phyloP scores from a whole-genome alignment of 306 rosid species.

The Ochetophila trinervis region DNA sequence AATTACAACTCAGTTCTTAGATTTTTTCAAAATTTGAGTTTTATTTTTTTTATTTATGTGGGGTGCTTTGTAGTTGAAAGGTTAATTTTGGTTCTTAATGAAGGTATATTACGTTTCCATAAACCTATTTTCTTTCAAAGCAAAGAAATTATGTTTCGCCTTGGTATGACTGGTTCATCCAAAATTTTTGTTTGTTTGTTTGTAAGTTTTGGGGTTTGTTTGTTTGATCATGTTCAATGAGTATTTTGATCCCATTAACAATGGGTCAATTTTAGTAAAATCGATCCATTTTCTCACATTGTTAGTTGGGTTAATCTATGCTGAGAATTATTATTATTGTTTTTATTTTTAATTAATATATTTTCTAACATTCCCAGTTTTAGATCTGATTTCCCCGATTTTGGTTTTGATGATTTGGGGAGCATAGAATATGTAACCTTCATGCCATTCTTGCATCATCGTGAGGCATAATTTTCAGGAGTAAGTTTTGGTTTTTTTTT shows the following conservation, averaged over 20 bases:
- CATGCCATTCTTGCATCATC: no score
- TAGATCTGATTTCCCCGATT: conserved; percentile 10
- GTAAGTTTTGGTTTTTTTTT: no score
- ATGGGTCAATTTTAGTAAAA: not conserved
- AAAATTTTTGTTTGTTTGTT: not conserved
- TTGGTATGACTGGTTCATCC: not conserved
- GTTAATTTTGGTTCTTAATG: no score
- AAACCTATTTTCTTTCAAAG: not conserved
- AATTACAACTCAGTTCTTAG: no score
- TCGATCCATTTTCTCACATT: conserved; percentile 6
- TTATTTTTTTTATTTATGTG: no score
- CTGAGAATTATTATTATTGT: no score
- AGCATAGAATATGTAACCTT: not conserved
- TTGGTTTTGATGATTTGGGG: conserved; percentile 2
- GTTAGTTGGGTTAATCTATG: not conserved
- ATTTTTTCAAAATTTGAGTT: no score
- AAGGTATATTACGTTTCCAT: conserved; percentile 43
- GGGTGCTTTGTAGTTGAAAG: no score
- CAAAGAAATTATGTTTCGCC: not conserved
- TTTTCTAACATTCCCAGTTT: not conserved
- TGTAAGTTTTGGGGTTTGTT: not conserved
- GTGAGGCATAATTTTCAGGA: no score
- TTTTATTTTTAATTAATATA: no score
- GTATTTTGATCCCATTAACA: no score
- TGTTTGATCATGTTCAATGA: no score